These are phyloP conservation scores for Solanum dulcamara DNA, from an alignment of 257 asterid genomes.

Conservation along the genomic window DNA sequence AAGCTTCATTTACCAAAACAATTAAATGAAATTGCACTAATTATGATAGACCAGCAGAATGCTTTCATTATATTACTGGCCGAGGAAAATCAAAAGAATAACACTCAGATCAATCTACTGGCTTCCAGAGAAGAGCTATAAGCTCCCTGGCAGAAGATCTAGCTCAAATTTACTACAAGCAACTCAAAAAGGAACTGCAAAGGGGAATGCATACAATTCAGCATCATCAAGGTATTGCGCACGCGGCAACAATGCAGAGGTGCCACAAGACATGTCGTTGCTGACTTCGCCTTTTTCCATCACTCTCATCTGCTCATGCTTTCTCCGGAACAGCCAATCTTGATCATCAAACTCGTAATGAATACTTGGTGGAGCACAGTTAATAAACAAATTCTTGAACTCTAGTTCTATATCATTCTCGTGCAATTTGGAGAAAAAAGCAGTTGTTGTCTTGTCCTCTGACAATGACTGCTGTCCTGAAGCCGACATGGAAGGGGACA, in stretches of 20 bases:
- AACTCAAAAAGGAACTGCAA: conserved; percentile 42
- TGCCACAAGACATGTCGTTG: conserved; percentile 11
- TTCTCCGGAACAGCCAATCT: conserved; percentile 43
- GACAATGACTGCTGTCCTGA: not conserved
- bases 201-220: conserved; percentile 48
- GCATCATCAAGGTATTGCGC: conserved; percentile 39
- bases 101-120: not conserved
- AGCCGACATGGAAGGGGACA: not conserved
- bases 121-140: conserved; percentile 1
- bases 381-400: conserved; percentile 24
- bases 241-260: conserved; percentile 23
- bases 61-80: not conserved
- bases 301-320: not conserved
- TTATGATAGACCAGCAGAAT: not conserved
- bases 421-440: conserved; percentile 8
- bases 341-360: conserved; percentile 12
- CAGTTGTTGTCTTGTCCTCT: conserved; percentile 6
- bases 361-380: conserved; percentile 27
- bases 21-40: not conserved
- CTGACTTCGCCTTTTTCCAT: conserved; percentile 10
- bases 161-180: not conserved
- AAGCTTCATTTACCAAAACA: not conserved
- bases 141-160: not conserved
- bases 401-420: conserved; percentile 9
- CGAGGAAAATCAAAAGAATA: not conserved